phyloP scores from a whole-genome alignment of 352 stramenopile species.

The Phytophthora sp. region DNA sequence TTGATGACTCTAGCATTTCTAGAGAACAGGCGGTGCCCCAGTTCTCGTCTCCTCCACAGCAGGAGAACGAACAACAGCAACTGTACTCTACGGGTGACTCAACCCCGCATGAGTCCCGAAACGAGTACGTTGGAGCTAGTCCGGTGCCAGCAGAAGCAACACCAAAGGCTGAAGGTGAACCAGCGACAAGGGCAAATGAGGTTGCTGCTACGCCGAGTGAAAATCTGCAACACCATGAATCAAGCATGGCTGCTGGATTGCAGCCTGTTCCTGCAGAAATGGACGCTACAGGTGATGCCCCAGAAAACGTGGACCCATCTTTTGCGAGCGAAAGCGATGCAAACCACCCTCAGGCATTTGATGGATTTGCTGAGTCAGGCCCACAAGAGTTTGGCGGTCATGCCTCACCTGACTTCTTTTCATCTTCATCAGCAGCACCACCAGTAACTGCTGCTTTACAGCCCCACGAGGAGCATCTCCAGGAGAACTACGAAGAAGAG shows the following conservation, averaged over 20 bases:
- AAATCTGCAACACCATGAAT: slow-evolving; percentile 6
- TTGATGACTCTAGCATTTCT: slow-evolving; percentile 1
- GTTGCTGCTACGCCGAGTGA: neutral
- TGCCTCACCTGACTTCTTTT: slow-evolving; percentile 47
- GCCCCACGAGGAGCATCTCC: slow-evolving; percentile 22
- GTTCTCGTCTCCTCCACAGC: slow-evolving; percentile 1
- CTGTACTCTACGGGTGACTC: neutral
- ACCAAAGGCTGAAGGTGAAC: neutral
- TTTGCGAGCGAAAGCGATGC: slow-evolving; percentile 8
- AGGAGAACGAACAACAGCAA: slow-evolving; percentile 9
- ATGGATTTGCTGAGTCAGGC: slow-evolving; percentile 29
- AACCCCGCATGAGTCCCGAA: slow-evolving; percentile 3
- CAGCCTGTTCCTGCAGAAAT: neutral
- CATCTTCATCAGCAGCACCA: slow-evolving; percentile 24
- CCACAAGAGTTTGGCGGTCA: slow-evolving; percentile 15
- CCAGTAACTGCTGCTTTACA: slow-evolving; percentile 24
- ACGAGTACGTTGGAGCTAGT: slow-evolving; percentile 9
- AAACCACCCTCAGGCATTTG: slow-evolving; percentile 18
- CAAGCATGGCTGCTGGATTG: slow-evolving; percentile 1
- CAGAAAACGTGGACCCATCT: neutral
- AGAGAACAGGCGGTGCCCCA: slow-evolving; percentile 4
- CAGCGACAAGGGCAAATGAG: neutral
- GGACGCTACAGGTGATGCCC: neutral
- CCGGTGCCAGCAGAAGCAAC: neutral
- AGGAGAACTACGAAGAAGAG: slow-evolving; percentile 1